These are phyloP conservation scores for Botryosphaeria dothidea DNA, from an alignment of 2,329 filamentous ascomycete genomes.

Conservation along the genomic window DNA sequence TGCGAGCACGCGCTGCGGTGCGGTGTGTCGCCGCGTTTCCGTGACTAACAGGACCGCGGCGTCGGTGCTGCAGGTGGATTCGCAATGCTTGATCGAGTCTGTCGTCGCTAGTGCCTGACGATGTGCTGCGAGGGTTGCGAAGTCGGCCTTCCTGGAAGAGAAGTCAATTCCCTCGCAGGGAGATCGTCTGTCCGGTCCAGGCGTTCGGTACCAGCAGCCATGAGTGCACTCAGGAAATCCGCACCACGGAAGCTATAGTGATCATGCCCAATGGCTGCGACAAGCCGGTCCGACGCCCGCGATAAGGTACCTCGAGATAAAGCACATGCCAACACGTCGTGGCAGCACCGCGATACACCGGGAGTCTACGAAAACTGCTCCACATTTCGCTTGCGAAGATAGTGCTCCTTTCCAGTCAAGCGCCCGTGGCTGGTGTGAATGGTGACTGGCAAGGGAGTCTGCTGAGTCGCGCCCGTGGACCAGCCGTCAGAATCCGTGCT, in stretches of 20 bases:
- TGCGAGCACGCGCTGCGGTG: slow-evolving; percentile 8
- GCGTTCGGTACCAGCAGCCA: slow-evolving; percentile 1
- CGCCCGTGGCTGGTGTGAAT: background rate
- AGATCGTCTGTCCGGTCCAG: slow-evolving; percentile 12
- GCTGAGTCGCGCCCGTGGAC: slow-evolving; percentile 10
- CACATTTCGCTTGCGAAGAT: slow-evolving; percentile 15
- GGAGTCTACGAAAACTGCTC: slow-evolving; percentile 5
- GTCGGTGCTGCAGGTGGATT: background rate
- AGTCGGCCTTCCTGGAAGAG: slow-evolving; percentile 21
- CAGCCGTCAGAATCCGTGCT: slow-evolving; percentile 9
- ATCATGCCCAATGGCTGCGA: slow-evolving; percentile 16
- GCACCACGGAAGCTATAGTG: slow-evolving; percentile 17
- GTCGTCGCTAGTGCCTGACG: slow-evolving; percentile 11
- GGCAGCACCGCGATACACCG: slow-evolving; percentile 13
- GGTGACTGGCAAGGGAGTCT: slow-evolving; percentile 3
- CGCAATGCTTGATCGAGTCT: slow-evolving; percentile 13
- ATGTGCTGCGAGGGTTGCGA: slow-evolving; percentile 14
- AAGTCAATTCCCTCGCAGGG: slow-evolving; percentile 20
- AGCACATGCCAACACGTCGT: slow-evolving; percentile 16
- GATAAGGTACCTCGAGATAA: slow-evolving; percentile 19
- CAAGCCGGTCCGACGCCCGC: slow-evolving; percentile 15
- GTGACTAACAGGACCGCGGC: slow-evolving; percentile 14
- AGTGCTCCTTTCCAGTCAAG: slow-evolving; percentile 12
- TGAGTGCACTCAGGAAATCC: slow-evolving; percentile 16
- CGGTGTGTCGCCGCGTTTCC: slow-evolving; percentile 12